Evolutionary conservation across 2,329 filamentous ascomycete genomes (phyloP), one percentile per base, ranked within the genome.

Genomic region (Fusarium sp.): DNA sequence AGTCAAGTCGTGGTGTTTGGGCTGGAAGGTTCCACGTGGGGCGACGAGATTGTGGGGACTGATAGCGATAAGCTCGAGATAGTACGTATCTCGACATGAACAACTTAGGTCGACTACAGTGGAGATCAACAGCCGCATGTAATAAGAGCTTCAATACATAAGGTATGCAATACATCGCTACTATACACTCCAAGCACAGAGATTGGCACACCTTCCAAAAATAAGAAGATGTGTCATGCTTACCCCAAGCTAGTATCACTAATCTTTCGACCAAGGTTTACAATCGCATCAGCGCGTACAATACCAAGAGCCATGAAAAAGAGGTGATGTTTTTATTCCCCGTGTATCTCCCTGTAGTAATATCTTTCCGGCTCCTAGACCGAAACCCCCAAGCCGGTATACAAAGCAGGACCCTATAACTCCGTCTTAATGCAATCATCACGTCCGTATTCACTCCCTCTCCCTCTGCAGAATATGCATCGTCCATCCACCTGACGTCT

Each of bases 1-100:
- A 45, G 36, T 50, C 26, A 34, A 34, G 64, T 64, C 50, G 66
- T 67, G 49, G 60, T 64, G 49, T 65, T 68, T 68, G 53, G 65
- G 60, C 61, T 70, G 69, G 69, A 72, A 72, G 66, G 55, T 72
- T 72, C 69, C 66, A 72, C 68, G 69, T 70, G 69, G 69, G 69
- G 69, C 69, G 29, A 38, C 42, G 28, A 38, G 42, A 36, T 32
- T 64, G 53, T 56, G 58, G 67, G 59, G 62, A 61, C 34, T 12
- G 41, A 44, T 38, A 46, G 31, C 11, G 6, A 6, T 6, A 36
- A 13, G 35, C 50, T 39, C 32, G 25, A 28, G 36, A 42, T 34
- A 9, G 25, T 44, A 42, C 40, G 28, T 55, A 55, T 11, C 46
- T 40, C 2, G 12, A 24, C 32, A 25, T 25, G 31, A 10, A 38